A percentile compares a stretch with the other conserved stretches of the same genome.
These are phyloP conservation scores for Penicillium crustosum DNA, from an alignment of 2,329 filamentous ascomycete genomes.

Conservation along the genomic window DNA sequence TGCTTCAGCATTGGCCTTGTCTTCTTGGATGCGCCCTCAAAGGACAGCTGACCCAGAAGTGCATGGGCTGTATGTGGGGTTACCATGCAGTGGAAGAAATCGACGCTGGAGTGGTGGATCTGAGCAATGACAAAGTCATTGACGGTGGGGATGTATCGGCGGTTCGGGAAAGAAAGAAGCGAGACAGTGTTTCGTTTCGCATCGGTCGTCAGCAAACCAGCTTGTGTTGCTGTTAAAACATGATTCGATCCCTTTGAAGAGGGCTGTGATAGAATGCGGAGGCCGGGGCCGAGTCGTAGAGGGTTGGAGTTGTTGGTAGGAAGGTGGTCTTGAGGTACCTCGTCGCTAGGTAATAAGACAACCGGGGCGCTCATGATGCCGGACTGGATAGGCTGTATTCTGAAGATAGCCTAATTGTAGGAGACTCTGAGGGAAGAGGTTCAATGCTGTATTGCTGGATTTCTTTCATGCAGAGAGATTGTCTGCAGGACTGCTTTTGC, in stretches of 20 bases:
- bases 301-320: conserved; percentile 66
- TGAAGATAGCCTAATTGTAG: background rate
- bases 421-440: background rate
- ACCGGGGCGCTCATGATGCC: conserved; percentile 56
- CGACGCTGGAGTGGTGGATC: conserved; percentile 70
- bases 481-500: background rate
- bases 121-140: conserved; percentile 88
- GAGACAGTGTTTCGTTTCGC: conserved; percentile 41
- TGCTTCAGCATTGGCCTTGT: conserved; percentile 74
- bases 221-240: conserved; percentile 36
- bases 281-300: conserved; percentile 77
- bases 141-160: conserved; percentile 73
- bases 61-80: conserved; percentile 64
- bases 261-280: conserved; percentile 75
- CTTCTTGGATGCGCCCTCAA: conserved; percentile 90
- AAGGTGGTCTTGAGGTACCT: conserved; percentile 64
- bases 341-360: conserved; percentile 82
- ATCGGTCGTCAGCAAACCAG: conserved; percentile 41
- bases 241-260: conserved; percentile 59
- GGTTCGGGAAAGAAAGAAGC: conserved; percentile 38
- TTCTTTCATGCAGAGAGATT: background rate
- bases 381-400: conserved; percentile 11
- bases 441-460: background rate
- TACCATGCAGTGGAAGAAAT: conserved; percentile 77
- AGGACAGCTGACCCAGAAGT: conserved; percentile 81